phyloP scores from a whole-genome alignment of 352 stramenopile genomes.

The Nothophytophthora sp. region DNA sequence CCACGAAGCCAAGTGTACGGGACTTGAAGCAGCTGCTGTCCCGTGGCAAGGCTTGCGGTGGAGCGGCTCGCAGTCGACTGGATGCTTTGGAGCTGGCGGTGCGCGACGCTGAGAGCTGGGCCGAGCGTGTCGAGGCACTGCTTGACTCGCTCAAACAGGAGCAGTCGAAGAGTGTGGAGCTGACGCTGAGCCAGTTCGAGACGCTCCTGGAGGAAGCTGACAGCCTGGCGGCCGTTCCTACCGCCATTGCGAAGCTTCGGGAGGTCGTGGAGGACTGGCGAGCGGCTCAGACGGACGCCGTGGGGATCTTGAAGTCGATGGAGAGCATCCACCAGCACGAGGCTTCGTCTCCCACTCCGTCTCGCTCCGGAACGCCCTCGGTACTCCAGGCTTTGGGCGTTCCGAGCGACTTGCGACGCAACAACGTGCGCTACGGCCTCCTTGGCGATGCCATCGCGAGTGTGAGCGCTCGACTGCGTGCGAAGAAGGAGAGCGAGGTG shows the following conservation, averaged over 20 bases:
- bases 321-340: constrained; percentile 26
- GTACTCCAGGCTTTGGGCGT: constrained; percentile 17
- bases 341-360: background rate
- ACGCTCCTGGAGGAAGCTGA: constrained; percentile 26
- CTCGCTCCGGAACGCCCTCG: background rate
- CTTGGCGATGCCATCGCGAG: constrained; percentile 9
- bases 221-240: constrained; percentile 22
- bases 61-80: constrained; percentile 23
- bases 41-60: constrained; percentile 33
- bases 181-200: constrained; percentile 18
- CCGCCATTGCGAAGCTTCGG: constrained; percentile 22
- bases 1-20: constrained; percentile 9
- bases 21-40: constrained; percentile 37
- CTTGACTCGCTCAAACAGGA: constrained; percentile 10
- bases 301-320: constrained; percentile 21
- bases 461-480: constrained; percentile 11
- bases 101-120: constrained; percentile 21
- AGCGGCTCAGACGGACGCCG: constrained; percentile 12
- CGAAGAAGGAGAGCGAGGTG: constrained; percentile 13
- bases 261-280: constrained; percentile 31
- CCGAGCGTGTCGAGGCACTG: constrained; percentile 20
- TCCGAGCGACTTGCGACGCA: constrained; percentile 18
- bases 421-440: constrained; percentile 23
- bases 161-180: background rate
- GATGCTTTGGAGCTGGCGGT: constrained; percentile 35